A percentile compares a stretch with the other conserved stretches of the same genome.
Evolutionary conservation across 2,329 filamentous ascomycete genomes (phyloP).

Genomic region (Aspergillus vadensis): DNA sequence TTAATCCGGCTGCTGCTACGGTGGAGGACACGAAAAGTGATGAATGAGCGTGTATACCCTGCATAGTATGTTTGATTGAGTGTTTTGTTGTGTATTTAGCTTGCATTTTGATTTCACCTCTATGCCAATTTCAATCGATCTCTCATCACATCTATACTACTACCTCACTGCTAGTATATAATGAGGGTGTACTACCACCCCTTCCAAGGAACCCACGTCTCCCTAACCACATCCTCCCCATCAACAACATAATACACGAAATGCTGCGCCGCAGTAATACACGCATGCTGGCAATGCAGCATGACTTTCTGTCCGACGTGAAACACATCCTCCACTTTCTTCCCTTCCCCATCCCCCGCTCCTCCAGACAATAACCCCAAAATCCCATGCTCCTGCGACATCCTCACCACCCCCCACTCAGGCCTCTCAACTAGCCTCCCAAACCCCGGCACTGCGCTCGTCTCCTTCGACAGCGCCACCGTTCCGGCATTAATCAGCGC

Average conservation of each 20-base stretch:
- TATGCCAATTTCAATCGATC: background rate
- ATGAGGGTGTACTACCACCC: constrained; percentile 20
- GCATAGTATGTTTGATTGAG: background rate
- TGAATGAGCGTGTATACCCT: constrained; percentile 6
- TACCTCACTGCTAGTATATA: no score
- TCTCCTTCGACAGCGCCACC: constrained; percentile 70
- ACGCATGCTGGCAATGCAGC: constrained; percentile 79
- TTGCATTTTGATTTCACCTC: background rate
- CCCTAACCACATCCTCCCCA: constrained; percentile 26
- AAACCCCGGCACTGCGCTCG: constrained; percentile 68
- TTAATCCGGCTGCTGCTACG: background rate
- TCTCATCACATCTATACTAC: background rate
- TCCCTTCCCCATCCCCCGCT: constrained; percentile 19
- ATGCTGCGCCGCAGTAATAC: constrained; percentile 70
- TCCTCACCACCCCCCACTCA: constrained; percentile 63
- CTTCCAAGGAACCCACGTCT: constrained; percentile 33
- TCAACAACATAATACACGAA: constrained; percentile 75
- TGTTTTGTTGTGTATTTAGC: background rate
- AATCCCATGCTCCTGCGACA: constrained; percentile 79
- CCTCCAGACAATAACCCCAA: constrained; percentile 55
- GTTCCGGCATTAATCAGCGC: constrained; percentile 70
- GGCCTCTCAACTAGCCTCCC: constrained; percentile 69
- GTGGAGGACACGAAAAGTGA: constrained; percentile 1
- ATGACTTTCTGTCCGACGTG: constrained; percentile 66
- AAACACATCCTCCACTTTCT: constrained; percentile 48